These are phyloP conservation scores for Niebla homalea DNA, from an alignment of 495 filamentous ascomycete genomes.

Conservation along the genomic window DNA sequence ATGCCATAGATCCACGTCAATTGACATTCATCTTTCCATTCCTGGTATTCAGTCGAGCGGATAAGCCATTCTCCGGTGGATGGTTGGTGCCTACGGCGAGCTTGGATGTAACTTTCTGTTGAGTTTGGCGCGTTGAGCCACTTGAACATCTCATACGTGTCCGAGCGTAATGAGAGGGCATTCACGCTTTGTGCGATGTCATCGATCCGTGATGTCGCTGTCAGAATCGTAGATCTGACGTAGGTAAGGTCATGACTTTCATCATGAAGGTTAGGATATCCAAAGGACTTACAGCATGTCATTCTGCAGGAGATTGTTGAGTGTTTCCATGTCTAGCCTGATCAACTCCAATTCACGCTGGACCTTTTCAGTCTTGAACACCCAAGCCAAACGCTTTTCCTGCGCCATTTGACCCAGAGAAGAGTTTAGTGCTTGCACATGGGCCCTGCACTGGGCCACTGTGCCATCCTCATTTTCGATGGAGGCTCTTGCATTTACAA, in stretches of 20 bases:
- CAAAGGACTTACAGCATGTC: not conserved
- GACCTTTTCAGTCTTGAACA: not conserved
- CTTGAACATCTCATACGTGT: not conserved
- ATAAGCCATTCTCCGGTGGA: slow-evolving; percentile 17
- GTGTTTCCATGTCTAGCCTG: not conserved
- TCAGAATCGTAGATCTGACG: not conserved
- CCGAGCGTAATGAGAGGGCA: not conserved
- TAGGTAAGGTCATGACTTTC: not conserved
- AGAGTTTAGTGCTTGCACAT: not conserved
- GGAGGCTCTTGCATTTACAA: not conserved
- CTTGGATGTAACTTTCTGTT: slow-evolving; percentile 15
- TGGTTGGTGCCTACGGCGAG: not conserved
- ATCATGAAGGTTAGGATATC: not conserved
- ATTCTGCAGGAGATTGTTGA: not conserved
- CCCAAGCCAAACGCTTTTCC: not conserved
- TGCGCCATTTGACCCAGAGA: not conserved
- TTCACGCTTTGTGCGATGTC: not conserved
- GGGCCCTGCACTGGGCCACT: not conserved
- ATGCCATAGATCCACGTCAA: slow-evolving; percentile 27
- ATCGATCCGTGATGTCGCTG: not conserved
- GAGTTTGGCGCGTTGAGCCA: slow-evolving; percentile 18
- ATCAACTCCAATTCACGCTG: not conserved
- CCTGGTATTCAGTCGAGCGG: slow-evolving; percentile 9
- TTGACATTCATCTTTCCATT: slow-evolving; percentile 17
- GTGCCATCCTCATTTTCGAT: not conserved